Evolutionary conservation across 2,329 filamentous ascomycete genomes (phyloP).

Genomic region (Penicillium psychrosexuale): DNA sequence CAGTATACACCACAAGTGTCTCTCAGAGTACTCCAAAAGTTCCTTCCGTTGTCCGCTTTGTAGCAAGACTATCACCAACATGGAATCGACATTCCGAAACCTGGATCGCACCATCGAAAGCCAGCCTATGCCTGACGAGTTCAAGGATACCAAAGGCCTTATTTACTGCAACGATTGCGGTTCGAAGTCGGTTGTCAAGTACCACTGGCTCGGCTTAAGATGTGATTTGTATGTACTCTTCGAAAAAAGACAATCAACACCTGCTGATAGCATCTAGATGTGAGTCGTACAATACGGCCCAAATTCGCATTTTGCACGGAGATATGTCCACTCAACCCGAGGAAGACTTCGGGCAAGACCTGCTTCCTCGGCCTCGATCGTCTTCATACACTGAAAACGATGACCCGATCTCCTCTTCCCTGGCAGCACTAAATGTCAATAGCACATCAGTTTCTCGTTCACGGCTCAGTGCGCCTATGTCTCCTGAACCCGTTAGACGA

Average conservation of each 20-base stretch:
- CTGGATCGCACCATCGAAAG: constrained; percentile 80
- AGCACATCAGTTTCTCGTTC: constrained; percentile 26
- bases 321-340: constrained; percentile 26
- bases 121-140: constrained; percentile 90
- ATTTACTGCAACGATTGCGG: constrained; percentile 95
- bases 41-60: constrained; percentile 97
- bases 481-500: constrained; percentile 23
- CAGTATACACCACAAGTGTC: constrained; percentile 88
- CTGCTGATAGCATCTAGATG: constrained; percentile 33
- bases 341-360: constrained; percentile 21
- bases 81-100: constrained; percentile 92
- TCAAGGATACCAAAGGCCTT: constrained; percentile 72
- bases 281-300: constrained; percentile 48
- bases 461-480: constrained; percentile 18
- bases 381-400: constrained; percentile 29
- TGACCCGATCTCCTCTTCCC: constrained; percentile 16
- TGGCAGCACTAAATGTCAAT: constrained; percentile 31
- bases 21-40: constrained; percentile 78
- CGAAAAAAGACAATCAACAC: neutral
- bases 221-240: constrained; percentile 57
- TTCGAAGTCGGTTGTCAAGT: constrained; percentile 77
- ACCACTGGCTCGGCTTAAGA: constrained; percentile 93
- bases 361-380: constrained; percentile 22
- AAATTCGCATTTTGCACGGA: constrained; percentile 40
- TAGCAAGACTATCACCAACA: constrained; percentile 94